Base-by-base conservation (phyloP, 352 stramenopile genomes). In the Phytophthora kernoviae region DNA sequence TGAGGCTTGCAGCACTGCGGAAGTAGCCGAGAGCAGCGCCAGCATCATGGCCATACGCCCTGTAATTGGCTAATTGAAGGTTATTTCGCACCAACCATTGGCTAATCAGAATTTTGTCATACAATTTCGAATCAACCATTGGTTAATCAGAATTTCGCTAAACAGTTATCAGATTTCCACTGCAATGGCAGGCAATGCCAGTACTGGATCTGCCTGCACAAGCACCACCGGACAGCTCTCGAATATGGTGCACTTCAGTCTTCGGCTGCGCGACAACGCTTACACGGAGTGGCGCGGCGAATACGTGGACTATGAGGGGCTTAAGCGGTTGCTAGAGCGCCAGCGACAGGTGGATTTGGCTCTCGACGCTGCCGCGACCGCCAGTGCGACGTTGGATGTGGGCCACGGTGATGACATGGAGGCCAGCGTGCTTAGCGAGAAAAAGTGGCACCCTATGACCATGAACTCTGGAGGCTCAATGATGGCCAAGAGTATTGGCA, bases 261-360 rank as follows among this genome's bases (percentile, higher is more conserved):
- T 83, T 58, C 80, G 84, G 24, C 62, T 94, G 57, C 84, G 81
- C 37, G 82, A 91, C 52, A 98, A 98, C 63, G 79, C 72, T 24
- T 92, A 91, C 58, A 76, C 82, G 10, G 88, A 97, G 72, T 98
- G 91, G 91, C 69, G 77, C 27, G 60, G 86, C 46, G 79, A 96
- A 37, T 97, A 98, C 68, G 24, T 97, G 14, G 89, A 97, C 77
- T 98, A 97, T 68, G 82, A 90, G 43, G 72, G 70, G 9, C 74
- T 98, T 11, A 98, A 98, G 73, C 81, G 71, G 33, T 58, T 91
- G 50, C 79, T 97, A 33, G 87, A 90, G 62, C 73, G 71, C 26
- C 75, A 90, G 61, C 65, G 69, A 26, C 61, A 85, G 54, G 49
- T 79, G 17, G 67, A 88, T 30, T 58, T 59, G 6, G 59, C 77